Evolutionary conservation across 441 rosid species (phyloP).

Genomic region (Cnidoscolus chayamansa): DNA sequence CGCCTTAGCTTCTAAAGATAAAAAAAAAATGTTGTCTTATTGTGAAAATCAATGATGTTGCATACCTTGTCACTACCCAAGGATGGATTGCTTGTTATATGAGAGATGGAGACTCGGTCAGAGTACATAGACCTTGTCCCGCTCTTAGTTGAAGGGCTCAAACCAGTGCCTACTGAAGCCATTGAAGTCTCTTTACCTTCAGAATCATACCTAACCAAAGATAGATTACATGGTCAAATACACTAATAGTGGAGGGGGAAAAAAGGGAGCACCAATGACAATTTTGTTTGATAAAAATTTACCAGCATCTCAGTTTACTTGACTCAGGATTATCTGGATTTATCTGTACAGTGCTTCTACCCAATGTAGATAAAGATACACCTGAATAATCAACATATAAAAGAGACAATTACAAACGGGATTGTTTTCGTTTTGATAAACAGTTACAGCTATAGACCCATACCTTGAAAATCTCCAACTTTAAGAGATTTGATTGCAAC

Average conservation of each 20-base stretch:
- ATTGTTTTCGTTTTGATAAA: background rate
- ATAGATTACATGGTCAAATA: background rate
- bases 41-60: background rate
- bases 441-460: background rate
- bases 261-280: background rate
- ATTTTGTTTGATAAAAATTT: slow-evolving; percentile 6
- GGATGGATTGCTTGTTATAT: slow-evolving; percentile 56
- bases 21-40: background rate
- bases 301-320: slow-evolving; percentile 72
- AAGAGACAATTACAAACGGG: background rate
- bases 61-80: slow-evolving; percentile 79
- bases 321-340: slow-evolving; percentile 75
- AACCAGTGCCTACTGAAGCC: slow-evolving; percentile 67
- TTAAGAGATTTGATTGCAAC: slow-evolving; percentile 76
- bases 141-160: slow-evolving; percentile 49
- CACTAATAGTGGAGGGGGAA: background rate
- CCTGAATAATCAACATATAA: slow-evolving; percentile 41
- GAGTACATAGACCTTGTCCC: slow-evolving; percentile 70
- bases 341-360: slow-evolving; percentile 56
- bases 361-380: slow-evolving; percentile 70
- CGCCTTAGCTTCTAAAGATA: background rate
- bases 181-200: slow-evolving; percentile 79
- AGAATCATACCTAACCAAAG: slow-evolving; percentile 60
- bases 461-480: slow-evolving; percentile 96
- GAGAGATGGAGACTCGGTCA: slow-evolving; percentile 58